Evolutionary conservation across 768 basidiomycete species (phyloP).

Genomic region (Kwoniella bestiolae): DNA sequence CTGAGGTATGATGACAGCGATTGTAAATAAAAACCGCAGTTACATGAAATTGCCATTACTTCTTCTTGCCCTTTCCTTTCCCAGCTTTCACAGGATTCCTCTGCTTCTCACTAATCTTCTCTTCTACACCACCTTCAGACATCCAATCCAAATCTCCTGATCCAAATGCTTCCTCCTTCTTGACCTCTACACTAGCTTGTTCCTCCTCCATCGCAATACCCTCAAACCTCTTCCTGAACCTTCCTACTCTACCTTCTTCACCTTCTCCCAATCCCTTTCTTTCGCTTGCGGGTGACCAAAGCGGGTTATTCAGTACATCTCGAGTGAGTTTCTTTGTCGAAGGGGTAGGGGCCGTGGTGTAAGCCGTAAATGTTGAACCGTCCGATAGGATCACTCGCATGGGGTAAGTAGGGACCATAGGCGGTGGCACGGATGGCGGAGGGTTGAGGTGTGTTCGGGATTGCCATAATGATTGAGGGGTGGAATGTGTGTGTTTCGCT

Average conservation of each 20-base stretch:
- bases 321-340: conserved; percentile 72
- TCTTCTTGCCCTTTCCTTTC: conserved; percentile 38
- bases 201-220: conserved; percentile 44
- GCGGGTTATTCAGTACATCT: conserved; percentile 84
- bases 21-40: too few relatives aligned
- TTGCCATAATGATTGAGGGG: conserved; percentile 63
- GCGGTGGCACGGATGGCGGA: conserved; percentile 72
- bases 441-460: conserved; percentile 69
- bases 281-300: conserved; percentile 72
- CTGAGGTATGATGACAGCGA: too few relatives aligned
- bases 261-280: conserved; percentile 66
- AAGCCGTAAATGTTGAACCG: conserved; percentile 83
- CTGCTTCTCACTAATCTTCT: conserved; percentile 47
- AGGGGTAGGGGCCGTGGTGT: conserved; percentile 84
- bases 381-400: conserved; percentile 84
- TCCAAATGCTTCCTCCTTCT: conserved; percentile 16
- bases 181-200: background rate
- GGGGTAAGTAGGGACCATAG: conserved; percentile 81
- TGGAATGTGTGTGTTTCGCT: conserved; percentile 19
- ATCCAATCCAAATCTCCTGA: conserved; percentile 54
- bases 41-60: too few relatives aligned
- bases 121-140: conserved; percentile 53
- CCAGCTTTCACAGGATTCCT: conserved; percentile 27
- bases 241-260: conserved; percentile 75
- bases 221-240: conserved; percentile 77